Conservation (phyloP, 108 stramenopile genomes). For the Schizochytrium sp. region DNA sequence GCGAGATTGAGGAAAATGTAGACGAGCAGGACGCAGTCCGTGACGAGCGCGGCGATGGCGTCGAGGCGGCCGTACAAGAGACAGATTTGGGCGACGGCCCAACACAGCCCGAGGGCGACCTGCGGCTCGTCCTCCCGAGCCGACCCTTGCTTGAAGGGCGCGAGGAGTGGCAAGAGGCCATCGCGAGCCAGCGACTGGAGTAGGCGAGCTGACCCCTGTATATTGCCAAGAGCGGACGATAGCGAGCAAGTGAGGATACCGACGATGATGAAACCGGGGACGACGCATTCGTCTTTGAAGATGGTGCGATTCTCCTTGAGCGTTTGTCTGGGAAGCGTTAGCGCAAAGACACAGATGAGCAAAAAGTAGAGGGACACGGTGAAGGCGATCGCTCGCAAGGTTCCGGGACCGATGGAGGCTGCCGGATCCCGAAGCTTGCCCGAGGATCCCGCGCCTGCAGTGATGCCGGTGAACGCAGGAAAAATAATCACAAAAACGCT, state of each 20-base stretch:
- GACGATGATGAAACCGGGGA: not conserved
- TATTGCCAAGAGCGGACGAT: slow-evolving; percentile 9
- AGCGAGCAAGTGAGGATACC: slow-evolving; percentile 14
- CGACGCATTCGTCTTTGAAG: not conserved
- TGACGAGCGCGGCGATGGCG: slow-evolving; percentile 19
- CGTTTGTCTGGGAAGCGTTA: not conserved
- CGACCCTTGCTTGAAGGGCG: slow-evolving; percentile 12
- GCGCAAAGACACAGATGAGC: not conserved
- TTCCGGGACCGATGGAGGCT: not conserved
- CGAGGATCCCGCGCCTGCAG: slow-evolving; percentile 15
- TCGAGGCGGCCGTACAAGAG: slow-evolving; percentile 12
- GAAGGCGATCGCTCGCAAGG: not conserved
- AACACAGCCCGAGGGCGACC: not conserved
- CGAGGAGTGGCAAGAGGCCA: slow-evolving; percentile 17
- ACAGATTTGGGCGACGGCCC: not conserved
- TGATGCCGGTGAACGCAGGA: slow-evolving; percentile 23
- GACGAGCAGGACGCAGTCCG: slow-evolving; percentile 22
- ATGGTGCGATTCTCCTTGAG: slow-evolving; percentile 9
- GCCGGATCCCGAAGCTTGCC: slow-evolving; percentile 19
- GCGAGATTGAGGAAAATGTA: slow-evolving; percentile 21
- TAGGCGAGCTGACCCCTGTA: slow-evolving; percentile 11
- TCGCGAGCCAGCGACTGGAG: slow-evolving; percentile 21
- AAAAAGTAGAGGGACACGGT: not conserved
- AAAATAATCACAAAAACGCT: slow-evolving; percentile 15
- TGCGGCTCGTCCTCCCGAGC: slow-evolving; percentile 20